These are phyloP conservation scores for Apiospora sp. DNA, from an alignment of 2,329 filamentous ascomycete species.

Conservation along the genomic window DNA sequence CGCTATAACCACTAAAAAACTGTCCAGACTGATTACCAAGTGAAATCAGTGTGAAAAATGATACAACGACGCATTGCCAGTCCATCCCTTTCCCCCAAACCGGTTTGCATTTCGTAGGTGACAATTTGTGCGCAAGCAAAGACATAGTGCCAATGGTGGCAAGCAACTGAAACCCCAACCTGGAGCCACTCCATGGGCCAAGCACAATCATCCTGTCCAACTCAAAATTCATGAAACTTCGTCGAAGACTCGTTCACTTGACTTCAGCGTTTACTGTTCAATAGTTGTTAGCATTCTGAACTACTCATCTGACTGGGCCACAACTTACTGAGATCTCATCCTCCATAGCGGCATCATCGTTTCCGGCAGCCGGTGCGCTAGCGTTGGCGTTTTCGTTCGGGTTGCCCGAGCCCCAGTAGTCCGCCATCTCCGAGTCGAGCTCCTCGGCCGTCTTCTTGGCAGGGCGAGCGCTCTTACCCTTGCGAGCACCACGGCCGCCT, in stretches of 20 bases:
- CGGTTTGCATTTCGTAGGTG: slow-evolving; percentile 11
- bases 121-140: slow-evolving; percentile 11
- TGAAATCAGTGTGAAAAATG: slow-evolving; percentile 5
- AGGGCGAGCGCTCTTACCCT: slow-evolving; percentile 68
- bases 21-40: neutral
- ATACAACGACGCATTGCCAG: neutral
- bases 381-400: slow-evolving; percentile 56
- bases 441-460: slow-evolving; percentile 92
- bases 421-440: slow-evolving; percentile 96
- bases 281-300: neutral
- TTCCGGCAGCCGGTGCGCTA: slow-evolving; percentile 54
- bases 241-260: neutral
- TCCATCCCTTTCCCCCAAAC: neutral
- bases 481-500: slow-evolving; percentile 55
- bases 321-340: slow-evolving; percentile 62
- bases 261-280: neutral
- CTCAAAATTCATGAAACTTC: neutral
- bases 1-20: slow-evolving; percentile 13
- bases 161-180: slow-evolving; percentile 6
- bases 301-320: neutral
- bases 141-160: slow-evolving; percentile 4
- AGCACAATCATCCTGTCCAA: neutral
- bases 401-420: slow-evolving; percentile 76
- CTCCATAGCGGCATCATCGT: slow-evolving; percentile 70
- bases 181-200: neutral